Evolutionary conservation across 2,329 filamentous ascomycete genomes (phyloP), one percentile per base, ranked within the genome.

Genomic region (Sclerotinia glacialis): DNA sequence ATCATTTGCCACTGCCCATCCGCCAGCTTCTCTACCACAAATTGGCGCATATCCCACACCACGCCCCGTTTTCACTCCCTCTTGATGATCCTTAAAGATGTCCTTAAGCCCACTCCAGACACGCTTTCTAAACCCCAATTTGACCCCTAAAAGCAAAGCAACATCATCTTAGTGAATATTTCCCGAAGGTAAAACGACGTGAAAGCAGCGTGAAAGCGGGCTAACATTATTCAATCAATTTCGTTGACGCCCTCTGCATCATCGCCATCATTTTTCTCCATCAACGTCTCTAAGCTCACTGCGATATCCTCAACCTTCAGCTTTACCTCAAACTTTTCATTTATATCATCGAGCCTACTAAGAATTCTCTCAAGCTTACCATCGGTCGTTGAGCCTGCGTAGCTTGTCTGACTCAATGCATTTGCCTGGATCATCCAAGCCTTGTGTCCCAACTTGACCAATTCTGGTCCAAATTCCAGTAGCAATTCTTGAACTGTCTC

Each of bases 391-490:
- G 58, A 49, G 44, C 69, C 68, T 54, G 69, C 69, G 58, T 71
- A 71, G 6, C 59, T 66, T 21, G 69, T 69, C 16, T 55, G 62
- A 40, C 62, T 70, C 23, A 72, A 67, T 44, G 68, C 69, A 52
- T 72, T 70, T 11, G 68, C 70, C 46, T 73, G 71, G 47, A 71
- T 69, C 18, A 59, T 67, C 72, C 72, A 73, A 55, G 71, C 34
- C n/a, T 61, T 60, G 28, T 65, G 64, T 23, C 64, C 72, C 58
- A 73, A 40, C 26, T 64, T 40, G 11, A 65, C 66, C 47, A 73
- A 46, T 26, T 28, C 49, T 11, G 67, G 64, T 2, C 72, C 71
- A 60, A 71, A 73, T 37, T 67, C 61, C 21, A 67, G 62, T 1
- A 73, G 21, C 26, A 73, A 49, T 42, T 67, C 58, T 31, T 64